Conservation (phyloP, 352 stramenopile genomes). For the Globisporangium paroecandrum region DNA sequence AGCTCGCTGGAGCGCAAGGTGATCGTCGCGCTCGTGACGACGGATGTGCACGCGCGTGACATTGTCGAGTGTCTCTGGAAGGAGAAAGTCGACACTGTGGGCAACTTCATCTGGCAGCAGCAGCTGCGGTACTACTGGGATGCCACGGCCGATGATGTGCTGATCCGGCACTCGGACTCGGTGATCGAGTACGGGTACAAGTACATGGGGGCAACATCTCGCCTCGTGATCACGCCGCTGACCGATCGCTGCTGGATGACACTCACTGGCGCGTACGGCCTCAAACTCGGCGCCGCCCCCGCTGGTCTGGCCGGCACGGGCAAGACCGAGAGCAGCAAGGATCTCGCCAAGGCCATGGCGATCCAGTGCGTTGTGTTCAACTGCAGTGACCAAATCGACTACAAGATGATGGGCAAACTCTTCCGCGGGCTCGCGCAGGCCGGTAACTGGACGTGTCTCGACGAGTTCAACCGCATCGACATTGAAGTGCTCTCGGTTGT, state of each 20-base stretch:
- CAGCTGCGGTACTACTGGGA: slow-evolving; percentile 95
- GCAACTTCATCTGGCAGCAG: slow-evolving; percentile 94
- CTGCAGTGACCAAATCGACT: slow-evolving; percentile 95
- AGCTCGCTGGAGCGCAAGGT: slow-evolving; percentile 88
- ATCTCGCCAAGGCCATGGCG: slow-evolving; percentile 92
- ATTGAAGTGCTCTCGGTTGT: slow-evolving; percentile 94
- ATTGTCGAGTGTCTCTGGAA: slow-evolving; percentile 79
- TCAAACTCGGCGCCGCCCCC: slow-evolving; percentile 92
- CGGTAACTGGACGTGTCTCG: slow-evolving; percentile 88
- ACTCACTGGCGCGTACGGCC: slow-evolving; percentile 90
- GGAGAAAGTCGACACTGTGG: slow-evolving; percentile 58
- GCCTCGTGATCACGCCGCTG: slow-evolving; percentile 79
- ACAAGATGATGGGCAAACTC: slow-evolving; percentile 97
- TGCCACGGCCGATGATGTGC: slow-evolving; percentile 78
- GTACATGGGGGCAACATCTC: slow-evolving; percentile 92
- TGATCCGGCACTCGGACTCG: slow-evolving; percentile 87
- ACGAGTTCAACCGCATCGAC: slow-evolving; percentile 95
- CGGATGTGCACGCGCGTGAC: slow-evolving; percentile 89
- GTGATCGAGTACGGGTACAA: slow-evolving; percentile 93
- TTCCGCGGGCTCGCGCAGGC: slow-evolving; percentile 91
- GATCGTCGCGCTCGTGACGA: slow-evolving; percentile 93
- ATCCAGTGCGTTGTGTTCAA: slow-evolving; percentile 96
- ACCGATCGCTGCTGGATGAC: slow-evolving; percentile 97
- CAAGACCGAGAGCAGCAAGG: slow-evolving; percentile 96
- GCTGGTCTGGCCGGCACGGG: slow-evolving; percentile 93